Conservation (phyloP, 768 basidiomycete species). For the Rhodocollybia butyracea region DNA sequence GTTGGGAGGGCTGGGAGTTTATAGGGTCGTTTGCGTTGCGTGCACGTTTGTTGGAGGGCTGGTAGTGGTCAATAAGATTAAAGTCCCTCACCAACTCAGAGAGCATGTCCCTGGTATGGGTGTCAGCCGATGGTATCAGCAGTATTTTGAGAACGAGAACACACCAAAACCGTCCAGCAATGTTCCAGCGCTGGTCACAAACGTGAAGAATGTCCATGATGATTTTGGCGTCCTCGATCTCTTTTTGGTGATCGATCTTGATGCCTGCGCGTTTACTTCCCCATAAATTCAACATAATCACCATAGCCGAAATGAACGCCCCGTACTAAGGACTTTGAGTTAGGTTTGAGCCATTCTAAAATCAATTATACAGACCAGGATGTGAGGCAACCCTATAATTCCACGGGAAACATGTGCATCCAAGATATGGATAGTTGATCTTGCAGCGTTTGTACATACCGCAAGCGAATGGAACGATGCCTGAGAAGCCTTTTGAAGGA, state of each 20-base stretch:
- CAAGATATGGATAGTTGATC: conserved; percentile 6
- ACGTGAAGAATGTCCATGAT: conserved; percentile 31
- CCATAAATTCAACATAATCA: conserved; percentile 57
- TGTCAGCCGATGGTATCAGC: not conserved
- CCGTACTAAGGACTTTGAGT: conserved; percentile 15
- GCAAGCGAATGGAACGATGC: conserved; percentile 12
- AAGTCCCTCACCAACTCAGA: conserved; percentile 4
- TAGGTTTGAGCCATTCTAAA: not conserved
- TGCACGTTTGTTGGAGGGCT: not conserved
- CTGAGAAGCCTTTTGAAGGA: conserved; percentile 9
- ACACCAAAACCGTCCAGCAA: conserved; percentile 9
- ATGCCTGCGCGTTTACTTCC: conserved; percentile 42
- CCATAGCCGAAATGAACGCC: conserved; percentile 46
- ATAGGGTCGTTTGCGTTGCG: not conserved
- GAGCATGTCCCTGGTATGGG: conserved; percentile 3
- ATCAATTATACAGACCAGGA: conserved; percentile 30
- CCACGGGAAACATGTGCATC: not conserved
- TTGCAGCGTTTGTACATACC: conserved; percentile 13
- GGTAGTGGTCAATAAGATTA: not conserved
- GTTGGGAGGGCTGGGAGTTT: not conserved
- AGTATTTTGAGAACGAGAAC: not conserved
- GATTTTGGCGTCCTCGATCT: conserved; percentile 49
- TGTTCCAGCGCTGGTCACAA: conserved; percentile 5
- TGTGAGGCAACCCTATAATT: conserved; percentile 26
- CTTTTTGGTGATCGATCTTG: conserved; percentile 34